Base-by-base conservation (phyloP, 1,139 yeast species). In the Candida labiduridarum region DNA sequence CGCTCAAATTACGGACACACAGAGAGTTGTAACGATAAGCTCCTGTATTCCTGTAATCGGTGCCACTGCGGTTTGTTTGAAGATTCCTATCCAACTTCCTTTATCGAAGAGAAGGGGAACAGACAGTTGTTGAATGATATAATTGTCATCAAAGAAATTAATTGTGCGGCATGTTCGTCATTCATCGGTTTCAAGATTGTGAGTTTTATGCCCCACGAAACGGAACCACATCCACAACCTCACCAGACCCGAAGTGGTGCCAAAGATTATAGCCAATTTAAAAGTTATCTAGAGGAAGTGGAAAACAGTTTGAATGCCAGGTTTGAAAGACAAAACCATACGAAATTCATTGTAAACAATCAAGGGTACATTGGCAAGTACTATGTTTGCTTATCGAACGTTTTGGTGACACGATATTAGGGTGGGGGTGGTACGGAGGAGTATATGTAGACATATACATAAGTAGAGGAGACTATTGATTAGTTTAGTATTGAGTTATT, bases 161-260 rank as follows among this genome's bases (percentile, higher is more conserved):
- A 47, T 29, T 62, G 66, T 35, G 49, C 43, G n/a, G 33, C 19
- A 4, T 62, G 66, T 44, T 44, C 47, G 27, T 55, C 50, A n/a
- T 49, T 54, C 9, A 45, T 62, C 14, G 65, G 66, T 6, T 58
- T 56, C 42, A 55, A 54, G 41, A 48, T 61, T 3, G 49, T 55
- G 14, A 49, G 49, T 11, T 43, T 56, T 29, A 50, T 48, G n/a
- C 49, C 52, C 4, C 38, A 39, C 15, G 38, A 43, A 6, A 7
- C 30, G 2, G 16, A n/a, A 6, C 41, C 16, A 6, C 3, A 7
- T 10, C 41, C 30, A 38, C 41, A 9, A 15, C 38, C 48, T 11
- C 27, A 41, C 5, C 22, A 46, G 10, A 34, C 44, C 10, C 39
- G 30, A 2, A 29, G 14, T 25, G 38, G 45, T 19, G 16, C 19